phyloP scores from a whole-genome alignment of 1,284 basidiomycete genomes.

The Cryptococcus deneoformans region DNA sequence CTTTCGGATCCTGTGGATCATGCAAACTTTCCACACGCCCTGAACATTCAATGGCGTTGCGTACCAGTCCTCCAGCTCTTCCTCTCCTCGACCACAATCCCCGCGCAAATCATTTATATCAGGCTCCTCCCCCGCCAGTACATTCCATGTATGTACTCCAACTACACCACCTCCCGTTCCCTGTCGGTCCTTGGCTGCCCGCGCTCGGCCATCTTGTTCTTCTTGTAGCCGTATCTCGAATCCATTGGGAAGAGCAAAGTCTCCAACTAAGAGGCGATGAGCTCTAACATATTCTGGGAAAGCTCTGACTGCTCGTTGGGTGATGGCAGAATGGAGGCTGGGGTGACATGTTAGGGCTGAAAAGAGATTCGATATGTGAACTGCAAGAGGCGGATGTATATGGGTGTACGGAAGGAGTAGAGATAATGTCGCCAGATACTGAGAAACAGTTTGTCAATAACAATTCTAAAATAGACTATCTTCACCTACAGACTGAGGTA shows the following conservation, averaged over 20 bases:
- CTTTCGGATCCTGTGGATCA: conserved; percentile 31
- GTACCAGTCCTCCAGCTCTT: conserved; percentile 23
- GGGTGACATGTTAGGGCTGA: conserved; percentile 38
- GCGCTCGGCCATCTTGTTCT: neutral
- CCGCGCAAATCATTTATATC: conserved; percentile 2
- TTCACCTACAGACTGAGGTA: conserved; percentile 17
- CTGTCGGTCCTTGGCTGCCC: neutral
- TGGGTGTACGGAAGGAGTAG: conserved; percentile 36
- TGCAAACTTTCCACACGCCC: conserved; percentile 27
- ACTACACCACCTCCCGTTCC: conserved; percentile 30
- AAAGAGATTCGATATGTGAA: conserved; percentile 41
- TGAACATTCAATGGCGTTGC: conserved; percentile 30
- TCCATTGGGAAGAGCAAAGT: conserved; percentile 22
- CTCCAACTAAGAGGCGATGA: conserved; percentile 29
- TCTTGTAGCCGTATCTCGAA: neutral
- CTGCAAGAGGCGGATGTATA: conserved; percentile 37
- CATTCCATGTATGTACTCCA: conserved; percentile 36
- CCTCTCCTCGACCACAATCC: neutral
- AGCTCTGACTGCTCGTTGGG: conserved; percentile 15
- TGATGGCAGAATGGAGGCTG: conserved; percentile 27
- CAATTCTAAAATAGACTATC: neutral
- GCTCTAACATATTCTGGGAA: conserved; percentile 30
- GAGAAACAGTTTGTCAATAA: neutral
- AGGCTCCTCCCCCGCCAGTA: conserved; percentile 38
- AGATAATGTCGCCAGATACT: conserved; percentile 29